Conservation (phyloP, 2,329 filamentous ascomycete species). For the Thermoascus crustaceus region DNA sequence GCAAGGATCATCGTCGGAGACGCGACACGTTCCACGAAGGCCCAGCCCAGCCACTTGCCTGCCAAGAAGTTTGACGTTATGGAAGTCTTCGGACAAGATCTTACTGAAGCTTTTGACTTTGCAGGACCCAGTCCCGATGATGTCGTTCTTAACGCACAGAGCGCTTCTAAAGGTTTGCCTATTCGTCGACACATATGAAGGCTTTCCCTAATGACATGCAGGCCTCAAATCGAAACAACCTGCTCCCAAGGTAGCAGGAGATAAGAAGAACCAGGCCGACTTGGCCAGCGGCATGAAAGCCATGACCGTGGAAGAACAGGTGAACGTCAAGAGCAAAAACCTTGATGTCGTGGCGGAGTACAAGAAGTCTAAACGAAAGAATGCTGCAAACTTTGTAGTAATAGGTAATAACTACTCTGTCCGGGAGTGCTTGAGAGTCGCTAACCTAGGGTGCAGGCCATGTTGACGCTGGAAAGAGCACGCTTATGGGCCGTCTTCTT, state of each 20-base stretch:
- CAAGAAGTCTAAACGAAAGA: conserved; percentile 66
- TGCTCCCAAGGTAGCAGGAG: conserved; percentile 29
- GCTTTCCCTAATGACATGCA: conserved; percentile 34
- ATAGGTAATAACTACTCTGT: conserved; percentile 54
- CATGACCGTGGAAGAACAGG: conserved; percentile 42
- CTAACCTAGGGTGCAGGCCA: conserved; percentile 53
- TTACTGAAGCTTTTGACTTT: conserved; percentile 52
- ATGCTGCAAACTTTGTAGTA: conserved; percentile 81
- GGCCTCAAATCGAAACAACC: conserved; percentile 38
- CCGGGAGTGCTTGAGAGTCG: conserved; percentile 7
- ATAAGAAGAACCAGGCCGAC: conserved; percentile 36
- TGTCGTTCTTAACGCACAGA: conserved; percentile 76
- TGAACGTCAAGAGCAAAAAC: conserved; percentile 61
- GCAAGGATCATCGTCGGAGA: conserved; percentile 37
- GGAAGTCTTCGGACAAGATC: conserved; percentile 30
- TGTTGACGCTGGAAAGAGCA: conserved; percentile 96
- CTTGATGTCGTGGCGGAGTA: conserved; percentile 78
- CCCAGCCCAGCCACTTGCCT: conserved; percentile 27
- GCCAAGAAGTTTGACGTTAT: conserved; percentile 27
- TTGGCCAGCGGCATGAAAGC: conserved; percentile 42
- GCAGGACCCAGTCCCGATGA: conserved; percentile 86
- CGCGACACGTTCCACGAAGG: conserved; percentile 14
- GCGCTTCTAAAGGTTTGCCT: conserved; percentile 63
- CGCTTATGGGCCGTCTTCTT: conserved; percentile 89
- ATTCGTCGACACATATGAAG: conserved; percentile 30